A percentile compares a stretch with the other conserved stretches of the same genome.
Evolutionary conservation across 2,329 filamentous ascomycete species (phyloP).

Genomic region (Ophiostoma sp.): DNA sequence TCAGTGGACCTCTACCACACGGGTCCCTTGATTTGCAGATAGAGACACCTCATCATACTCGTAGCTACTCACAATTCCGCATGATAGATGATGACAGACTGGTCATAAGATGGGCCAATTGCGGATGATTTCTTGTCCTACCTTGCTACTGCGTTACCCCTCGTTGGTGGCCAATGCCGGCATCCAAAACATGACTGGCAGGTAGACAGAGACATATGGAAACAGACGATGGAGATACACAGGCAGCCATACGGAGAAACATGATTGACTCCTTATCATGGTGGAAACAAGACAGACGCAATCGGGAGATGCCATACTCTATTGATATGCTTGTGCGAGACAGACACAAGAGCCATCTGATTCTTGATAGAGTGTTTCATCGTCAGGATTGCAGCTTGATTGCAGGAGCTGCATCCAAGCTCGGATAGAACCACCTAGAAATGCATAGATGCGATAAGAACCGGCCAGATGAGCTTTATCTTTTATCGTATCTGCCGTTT

Average conservation of each 20-base stretch:
- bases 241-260: neutral
- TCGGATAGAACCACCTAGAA: neutral
- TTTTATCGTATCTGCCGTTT: neutral
- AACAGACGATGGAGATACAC: neutral
- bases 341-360: too few relatives aligned
- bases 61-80: too few relatives aligned
- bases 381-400: too few relatives aligned
- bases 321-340: too few relatives aligned
- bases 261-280: too few relatives aligned
- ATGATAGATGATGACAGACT: too few relatives aligned
- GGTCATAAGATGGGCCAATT: neutral
- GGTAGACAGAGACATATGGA: neutral
- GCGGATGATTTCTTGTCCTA: neutral
- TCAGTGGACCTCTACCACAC: too few relatives aligned
- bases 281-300: too few relatives aligned
- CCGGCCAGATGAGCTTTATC: neutral
- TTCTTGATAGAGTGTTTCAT: too few relatives aligned
- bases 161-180: neutral
- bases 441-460: neutral
- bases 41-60: too few relatives aligned
- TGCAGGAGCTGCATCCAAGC: neutral
- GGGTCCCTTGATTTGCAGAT: too few relatives aligned
- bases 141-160: neutral
- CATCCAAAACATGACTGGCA: neutral
- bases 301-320: too few relatives aligned